These are phyloP conservation scores for Solidago caesia DNA, from an alignment of 129 eudicot species.

Conservation along the genomic window DNA sequence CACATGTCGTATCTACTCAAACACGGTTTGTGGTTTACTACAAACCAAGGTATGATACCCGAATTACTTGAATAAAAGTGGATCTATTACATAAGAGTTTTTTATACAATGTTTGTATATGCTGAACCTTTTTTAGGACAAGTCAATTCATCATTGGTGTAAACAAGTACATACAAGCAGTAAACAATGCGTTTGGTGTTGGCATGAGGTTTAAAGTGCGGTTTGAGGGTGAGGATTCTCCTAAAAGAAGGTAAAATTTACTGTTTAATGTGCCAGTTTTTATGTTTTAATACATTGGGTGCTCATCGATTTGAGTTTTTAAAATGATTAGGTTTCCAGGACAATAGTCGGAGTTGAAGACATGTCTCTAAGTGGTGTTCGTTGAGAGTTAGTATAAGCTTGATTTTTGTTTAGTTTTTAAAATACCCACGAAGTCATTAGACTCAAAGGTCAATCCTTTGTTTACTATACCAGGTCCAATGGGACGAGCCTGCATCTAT, in stretches of 20 bases:
- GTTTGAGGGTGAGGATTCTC: slow-evolving; percentile 91
- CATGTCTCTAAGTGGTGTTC: slow-evolving; percentile 73
- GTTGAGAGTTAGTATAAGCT: slow-evolving; percentile 46
- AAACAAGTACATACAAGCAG: slow-evolving; percentile 82
- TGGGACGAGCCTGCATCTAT: slow-evolving; percentile 90
- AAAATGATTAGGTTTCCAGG: slow-evolving; percentile 59
- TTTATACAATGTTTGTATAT: no score
- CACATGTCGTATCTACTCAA: slow-evolving; percentile 69
- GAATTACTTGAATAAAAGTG: no score
- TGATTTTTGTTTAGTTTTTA: not conserved
- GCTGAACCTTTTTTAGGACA: no score
- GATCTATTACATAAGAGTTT: no score
- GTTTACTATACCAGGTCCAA: slow-evolving; percentile 55
- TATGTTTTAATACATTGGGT: not conserved
- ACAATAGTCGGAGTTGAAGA: slow-evolving; percentile 75
- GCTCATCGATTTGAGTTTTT: not conserved
- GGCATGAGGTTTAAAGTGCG: slow-evolving; percentile 93
- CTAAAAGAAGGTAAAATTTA: slow-evolving; percentile 69
- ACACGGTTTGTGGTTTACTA: slow-evolving; percentile 78
- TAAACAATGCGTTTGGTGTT: slow-evolving; percentile 51
- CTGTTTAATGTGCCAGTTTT: not conserved
- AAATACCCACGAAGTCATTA: not conserved
- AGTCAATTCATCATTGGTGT: no score
- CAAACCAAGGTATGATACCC: slow-evolving; percentile 66
- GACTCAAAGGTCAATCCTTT: not conserved